phyloP scores from a whole-genome alignment of 73 alveolate genomes.

The Paramecium tetraurelia region DNA sequence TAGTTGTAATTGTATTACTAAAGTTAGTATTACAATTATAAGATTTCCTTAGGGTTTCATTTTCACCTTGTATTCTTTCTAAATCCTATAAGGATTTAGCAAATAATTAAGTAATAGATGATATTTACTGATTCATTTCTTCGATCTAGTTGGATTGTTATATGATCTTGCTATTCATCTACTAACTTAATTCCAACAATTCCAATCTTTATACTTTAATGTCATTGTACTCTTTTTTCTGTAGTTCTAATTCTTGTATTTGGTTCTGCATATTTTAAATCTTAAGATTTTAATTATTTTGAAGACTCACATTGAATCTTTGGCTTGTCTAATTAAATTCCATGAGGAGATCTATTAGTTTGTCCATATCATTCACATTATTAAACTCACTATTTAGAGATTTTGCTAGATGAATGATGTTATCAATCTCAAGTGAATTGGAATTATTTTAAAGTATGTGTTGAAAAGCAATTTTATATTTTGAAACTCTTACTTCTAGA shows the following conservation, averaged over 20 bases:
- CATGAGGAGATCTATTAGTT: neutral
- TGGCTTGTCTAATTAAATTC: constrained; percentile 15
- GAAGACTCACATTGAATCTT: neutral
- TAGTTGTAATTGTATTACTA: neutral
- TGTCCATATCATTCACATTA: neutral
- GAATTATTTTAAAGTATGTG: neutral
- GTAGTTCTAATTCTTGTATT: neutral
- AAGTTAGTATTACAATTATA: neutral
- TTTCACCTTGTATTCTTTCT: neutral
- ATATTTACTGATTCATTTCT: neutral
- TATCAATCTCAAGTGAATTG: neutral
- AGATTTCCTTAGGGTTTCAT: constrained; percentile 38
- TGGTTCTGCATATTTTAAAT: neutral
- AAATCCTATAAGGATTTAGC: constrained; percentile 16
- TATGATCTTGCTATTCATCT: neutral
- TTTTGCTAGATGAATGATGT: neutral
- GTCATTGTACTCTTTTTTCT: neutral
- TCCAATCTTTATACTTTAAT: neutral
- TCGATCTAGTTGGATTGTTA: neutral
- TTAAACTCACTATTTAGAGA: neutral
- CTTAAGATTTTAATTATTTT: neutral
- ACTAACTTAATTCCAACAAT: constrained; percentile 26
- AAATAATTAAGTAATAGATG: constrained; percentile 28
- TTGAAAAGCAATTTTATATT: neutral
- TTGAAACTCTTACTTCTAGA: neutral